Evolutionary conservation across 805 yeast genomes (phyloP).

Genomic region (Wickerhamiella occidentalis): DNA sequence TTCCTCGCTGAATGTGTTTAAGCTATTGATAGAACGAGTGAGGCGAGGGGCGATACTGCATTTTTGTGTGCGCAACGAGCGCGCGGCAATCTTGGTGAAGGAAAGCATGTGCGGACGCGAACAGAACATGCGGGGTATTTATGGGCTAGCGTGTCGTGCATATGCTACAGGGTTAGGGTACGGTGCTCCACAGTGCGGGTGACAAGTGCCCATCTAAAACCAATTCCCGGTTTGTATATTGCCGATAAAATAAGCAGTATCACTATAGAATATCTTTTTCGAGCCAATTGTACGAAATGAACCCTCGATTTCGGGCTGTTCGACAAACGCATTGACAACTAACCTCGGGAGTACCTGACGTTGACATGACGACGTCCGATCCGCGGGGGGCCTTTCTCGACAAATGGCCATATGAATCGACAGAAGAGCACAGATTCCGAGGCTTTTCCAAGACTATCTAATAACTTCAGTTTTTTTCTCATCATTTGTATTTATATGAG

Average conservation of each 20-base stretch:
- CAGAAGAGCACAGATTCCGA: too few species aligned
- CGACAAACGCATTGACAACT: not conserved
- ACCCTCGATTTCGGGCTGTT: too few species aligned
- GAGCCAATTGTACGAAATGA: too few species aligned
- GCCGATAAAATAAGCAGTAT: too few species aligned
- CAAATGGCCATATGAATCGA: too few species aligned
- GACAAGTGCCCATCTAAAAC: too few species aligned
- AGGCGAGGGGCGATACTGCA: not conserved
- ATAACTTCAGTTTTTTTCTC: too few species aligned
- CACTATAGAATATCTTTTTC: too few species aligned
- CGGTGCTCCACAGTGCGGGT: not conserved
- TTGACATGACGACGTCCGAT: not conserved
- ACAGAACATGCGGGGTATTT: not conserved
- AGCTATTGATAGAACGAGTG: constrained; percentile 17
- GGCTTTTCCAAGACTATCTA: too few species aligned
- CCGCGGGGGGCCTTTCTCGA: too few species aligned
- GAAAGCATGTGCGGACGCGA: not conserved
- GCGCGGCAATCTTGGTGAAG: not conserved
- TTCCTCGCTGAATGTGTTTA: constrained; percentile 31
- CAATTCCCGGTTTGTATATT: too few species aligned
- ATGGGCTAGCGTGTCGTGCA: not conserved
- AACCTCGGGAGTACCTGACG: not conserved
- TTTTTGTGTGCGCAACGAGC: not conserved
- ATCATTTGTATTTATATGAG: too few species aligned
- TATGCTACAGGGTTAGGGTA: not conserved